Evolutionary conservation across 2,329 filamentous ascomycete genomes (phyloP).

Genomic region (Exophiala xenobiotica): DNA sequence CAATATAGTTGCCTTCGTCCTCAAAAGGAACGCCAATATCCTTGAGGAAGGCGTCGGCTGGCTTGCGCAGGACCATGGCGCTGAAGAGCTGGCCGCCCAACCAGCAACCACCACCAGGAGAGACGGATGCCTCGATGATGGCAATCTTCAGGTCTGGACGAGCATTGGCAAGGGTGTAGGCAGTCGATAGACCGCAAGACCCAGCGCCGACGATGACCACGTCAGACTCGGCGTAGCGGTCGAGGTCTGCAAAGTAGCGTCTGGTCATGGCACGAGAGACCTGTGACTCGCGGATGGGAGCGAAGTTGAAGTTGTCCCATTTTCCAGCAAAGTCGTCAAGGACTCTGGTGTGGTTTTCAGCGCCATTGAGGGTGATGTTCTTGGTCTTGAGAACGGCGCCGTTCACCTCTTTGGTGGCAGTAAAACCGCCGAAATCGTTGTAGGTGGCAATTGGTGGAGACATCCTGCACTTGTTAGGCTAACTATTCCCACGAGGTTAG

Average conservation of each 20-base stretch:
- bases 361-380: slow-evolving; percentile 40
- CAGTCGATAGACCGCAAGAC: slow-evolving; percentile 80
- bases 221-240: slow-evolving; percentile 87
- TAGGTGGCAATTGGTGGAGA: slow-evolving; percentile 73
- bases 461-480: slow-evolving; percentile 54
- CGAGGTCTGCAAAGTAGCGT: slow-evolving; percentile 87
- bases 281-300: slow-evolving; percentile 85
- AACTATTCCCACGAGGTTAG: slow-evolving; percentile 9
- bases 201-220: slow-evolving; percentile 91
- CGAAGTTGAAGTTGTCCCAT: slow-evolving; percentile 80
- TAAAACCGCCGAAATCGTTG: slow-evolving; percentile 37
- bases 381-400: slow-evolving; percentile 41
- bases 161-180: slow-evolving; percentile 78
- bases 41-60: slow-evolving; percentile 77
- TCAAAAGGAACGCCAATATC: slow-evolving; percentile 83
- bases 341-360: slow-evolving; percentile 47
- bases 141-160: slow-evolving; percentile 90
- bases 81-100: slow-evolving; percentile 91
- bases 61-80: slow-evolving; percentile 93
- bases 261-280: slow-evolving; percentile 91
- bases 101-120: slow-evolving; percentile 84
- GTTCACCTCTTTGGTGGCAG: slow-evolving; percentile 38
- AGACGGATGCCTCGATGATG: slow-evolving; percentile 83
- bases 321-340: slow-evolving; percentile 68
- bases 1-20: slow-evolving; percentile 83